These are phyloP conservation scores for Aureobasidium namibiae DNA, from an alignment of 2,329 filamentous ascomycete species.

Conservation along the genomic window DNA sequence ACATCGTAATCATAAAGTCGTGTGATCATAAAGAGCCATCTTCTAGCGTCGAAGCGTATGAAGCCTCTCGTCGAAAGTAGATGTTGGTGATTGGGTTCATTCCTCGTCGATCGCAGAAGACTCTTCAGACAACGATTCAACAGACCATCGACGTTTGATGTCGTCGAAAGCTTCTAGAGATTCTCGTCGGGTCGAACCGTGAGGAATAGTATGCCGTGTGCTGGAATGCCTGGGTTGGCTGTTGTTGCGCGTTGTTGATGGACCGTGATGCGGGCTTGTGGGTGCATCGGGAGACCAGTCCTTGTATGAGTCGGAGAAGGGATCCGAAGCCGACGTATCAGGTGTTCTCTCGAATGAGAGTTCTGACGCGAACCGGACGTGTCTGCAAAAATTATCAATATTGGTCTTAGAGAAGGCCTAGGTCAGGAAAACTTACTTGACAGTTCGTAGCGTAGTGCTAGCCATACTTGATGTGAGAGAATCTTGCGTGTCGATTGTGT, in stretches of 20 bases:
- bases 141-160: constrained; percentile 1
- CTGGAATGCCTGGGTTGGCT: neutral
- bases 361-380: neutral
- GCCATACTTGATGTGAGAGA: neutral
- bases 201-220: neutral
- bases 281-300: neutral
- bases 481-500: neutral
- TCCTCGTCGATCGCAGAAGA: neutral
- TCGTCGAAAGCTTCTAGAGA: constrained; percentile 7
- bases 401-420: neutral
- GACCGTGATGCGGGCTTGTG: neutral
- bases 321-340: neutral
- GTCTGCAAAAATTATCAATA: neutral
- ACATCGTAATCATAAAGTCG: neutral
- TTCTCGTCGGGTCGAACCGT: neutral
- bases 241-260: neutral
- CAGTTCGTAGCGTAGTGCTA: neutral
- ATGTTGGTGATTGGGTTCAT: neutral
- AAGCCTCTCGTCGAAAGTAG: neutral
- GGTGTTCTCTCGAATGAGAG: neutral
- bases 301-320: neutral
- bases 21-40: neutral
- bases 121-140: neutral
- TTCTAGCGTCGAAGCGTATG: neutral
- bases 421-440: neutral